Evolutionary conservation across 2,329 filamentous ascomycete genomes (phyloP), one percentile per base, ranked within the genome.

Genomic region (Monosporascus sp.): DNA sequence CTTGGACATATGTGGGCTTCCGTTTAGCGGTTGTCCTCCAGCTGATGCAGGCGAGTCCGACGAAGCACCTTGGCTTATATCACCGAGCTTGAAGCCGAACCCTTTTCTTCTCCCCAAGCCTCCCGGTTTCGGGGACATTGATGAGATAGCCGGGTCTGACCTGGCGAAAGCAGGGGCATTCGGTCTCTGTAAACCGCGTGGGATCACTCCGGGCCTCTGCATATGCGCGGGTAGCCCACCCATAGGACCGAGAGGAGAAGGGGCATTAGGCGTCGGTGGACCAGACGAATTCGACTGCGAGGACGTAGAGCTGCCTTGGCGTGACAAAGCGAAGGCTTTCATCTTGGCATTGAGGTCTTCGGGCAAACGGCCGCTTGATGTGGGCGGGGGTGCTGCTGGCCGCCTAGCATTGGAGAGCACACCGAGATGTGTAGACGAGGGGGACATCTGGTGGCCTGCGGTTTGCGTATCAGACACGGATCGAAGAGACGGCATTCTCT

Each of bases 381-480:
- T 69, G 42, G 67, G 67, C 1, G 74, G 65, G 11, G 72, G 65
- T 15, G 72, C 71, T 20, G 72, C 66, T 3, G 81, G 83, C 48
- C 80, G 75, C 54, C 83, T 75, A 5, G 81, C 83, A 59, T 73
- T 82, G 69, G 86, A 90, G 63, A 96, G 74, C 53, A 89, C 81
- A 41, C 90, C 90, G 4, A 92, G 76, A 41, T 89, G 85, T 27
- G 88, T 94, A n/a, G 91, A 96, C n/a, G 85, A 91, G 6, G 87
- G 74, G 52, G 83, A 89, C 83, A 96, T 91, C 53, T 57, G 58
- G 34, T 72, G 69, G 24, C 71, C 70, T 31, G 74, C 65, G 51
- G 73, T 75, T 58, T 76, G 73, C 20, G 84, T 73, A 48, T 85
- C 81, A 51, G 84, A 83, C 20, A 81, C 70, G 47, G 82, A 81